Conservation (phyloP, 306 rosid species). For the Cucurbita pepo region DNA sequence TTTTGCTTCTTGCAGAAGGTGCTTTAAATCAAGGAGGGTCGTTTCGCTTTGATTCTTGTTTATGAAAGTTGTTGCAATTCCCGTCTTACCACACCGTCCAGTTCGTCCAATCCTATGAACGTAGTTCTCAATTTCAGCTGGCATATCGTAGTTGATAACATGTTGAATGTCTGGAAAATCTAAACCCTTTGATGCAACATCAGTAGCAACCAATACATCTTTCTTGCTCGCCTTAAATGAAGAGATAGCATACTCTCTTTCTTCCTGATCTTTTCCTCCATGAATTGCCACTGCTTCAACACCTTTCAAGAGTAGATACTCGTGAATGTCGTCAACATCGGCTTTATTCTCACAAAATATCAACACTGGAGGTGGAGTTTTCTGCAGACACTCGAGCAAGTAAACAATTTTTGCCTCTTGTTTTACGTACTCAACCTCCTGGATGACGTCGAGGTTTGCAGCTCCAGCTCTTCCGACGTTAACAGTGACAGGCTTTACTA, state of each 20-base stretch:
- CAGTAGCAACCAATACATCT: constrained; percentile 94
- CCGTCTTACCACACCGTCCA: constrained; percentile 88
- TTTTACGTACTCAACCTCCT: constrained; percentile 87
- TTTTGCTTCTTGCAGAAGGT: constrained; percentile 91
- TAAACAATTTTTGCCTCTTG: constrained; percentile 88
- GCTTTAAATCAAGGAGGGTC: constrained; percentile 85
- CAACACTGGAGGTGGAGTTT: constrained; percentile 81
- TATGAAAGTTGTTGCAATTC: constrained; percentile 83
- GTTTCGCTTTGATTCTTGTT: constrained; percentile 94
- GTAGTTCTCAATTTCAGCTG: constrained; percentile 86
- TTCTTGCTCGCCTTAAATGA: constrained; percentile 69
- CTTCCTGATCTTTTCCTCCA: constrained; percentile 96
- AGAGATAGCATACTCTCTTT: constrained; percentile 72
- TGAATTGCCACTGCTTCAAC: constrained; percentile 93
- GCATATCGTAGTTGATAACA: constrained; percentile 89
- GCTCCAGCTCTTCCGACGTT: constrained; percentile 96
- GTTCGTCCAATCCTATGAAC: constrained; percentile 96
- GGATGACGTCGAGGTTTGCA: constrained; percentile 81
- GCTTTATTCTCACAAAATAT: constrained; percentile 87
- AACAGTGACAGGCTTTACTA: constrained; percentile 63
- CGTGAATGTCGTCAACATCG: constrained; percentile 88
- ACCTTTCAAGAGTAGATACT: constrained; percentile 85
- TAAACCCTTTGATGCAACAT: constrained; percentile 88
- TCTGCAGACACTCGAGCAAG: constrained; percentile 80
- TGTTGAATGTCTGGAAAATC: constrained; percentile 97